Evolutionary conservation across 2,329 filamentous ascomycete species (phyloP), one percentile per base, ranked within the genome.

Genomic region (Ophiosphaerella herpotricha): DNA sequence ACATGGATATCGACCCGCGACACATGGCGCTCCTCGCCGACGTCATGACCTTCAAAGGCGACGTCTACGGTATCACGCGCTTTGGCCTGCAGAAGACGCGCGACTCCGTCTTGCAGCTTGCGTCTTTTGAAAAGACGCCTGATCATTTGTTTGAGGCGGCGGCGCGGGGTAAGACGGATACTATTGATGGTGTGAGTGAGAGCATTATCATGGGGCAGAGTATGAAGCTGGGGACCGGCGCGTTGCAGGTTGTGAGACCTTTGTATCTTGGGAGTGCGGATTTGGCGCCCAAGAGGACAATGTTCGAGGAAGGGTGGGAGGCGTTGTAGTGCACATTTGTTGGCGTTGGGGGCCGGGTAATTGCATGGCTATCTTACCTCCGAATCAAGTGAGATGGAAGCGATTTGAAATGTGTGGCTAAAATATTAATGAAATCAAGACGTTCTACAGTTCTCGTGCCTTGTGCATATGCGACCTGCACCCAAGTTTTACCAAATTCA

Each of bases 151-250:
- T 99, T 67, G 93, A 97, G 57, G 94, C 94, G 2, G 94, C 92
- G 6, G 89, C 91, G 5, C 86, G 87, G 48, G 95, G 95, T 81
- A 97, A 97, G 79, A 88, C 85, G 24, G 94, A 99, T 75, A 82
- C 84, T 55, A 95, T 99, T 53, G 90, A 96, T 72, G 94, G 94
- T 64, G 94, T 99, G 8, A 90, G 85, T 47, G 94, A 99, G 77
- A 95, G 91, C 75, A 97, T 99, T 69, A 99, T 99, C 70, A 94
- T 97, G 87, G 94, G 94, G 13, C 93, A 97, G 80, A 92, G 88
- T 36, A 95, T 97, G 83, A 84, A 83, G 38, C 80, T 99, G 32
- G 94, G 94, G 5, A 99, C 94, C 0, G 94, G 94, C 4, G 88
- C 90, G 1, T 94, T 97, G 81, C 87, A 95, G 69, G 89, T 97